Base-by-base conservation (phyloP, 495 filamentous ascomycete species). In the Hypoxylon crocopeplum region DNA sequence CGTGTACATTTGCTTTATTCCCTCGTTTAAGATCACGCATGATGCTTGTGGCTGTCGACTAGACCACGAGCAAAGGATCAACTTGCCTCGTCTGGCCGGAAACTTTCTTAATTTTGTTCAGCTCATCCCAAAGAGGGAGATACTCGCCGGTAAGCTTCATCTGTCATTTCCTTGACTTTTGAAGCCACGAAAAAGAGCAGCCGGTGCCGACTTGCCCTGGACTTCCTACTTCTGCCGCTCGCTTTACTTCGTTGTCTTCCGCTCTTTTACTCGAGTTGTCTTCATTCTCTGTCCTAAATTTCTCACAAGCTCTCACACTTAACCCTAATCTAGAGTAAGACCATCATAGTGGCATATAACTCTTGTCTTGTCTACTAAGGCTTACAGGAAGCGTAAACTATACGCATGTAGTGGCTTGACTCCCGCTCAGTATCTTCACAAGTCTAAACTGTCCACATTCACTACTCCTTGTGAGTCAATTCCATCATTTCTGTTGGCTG, bases 1-100 rank as follows among this genome's bases (percentile, higher is more conserved):
- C 7, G n/a, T 29, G 17, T 1, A 36, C 27, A n/a, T 29, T 59
- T 34, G 56, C 48, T 59, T 46, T 48, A 41, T 48, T 47, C 48
- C 27, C 11, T 59, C 42, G 30, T 48, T 48, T 20, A 25, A 29
- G 17, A 27, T 12, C 37, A 20, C 15, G 34, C 27, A 20, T 47
- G 41, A 19, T 16, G 29, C 7, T 10, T 40, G 48, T 52, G 41
- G 40, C 41, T 34, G 48, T 41, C 17, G 29, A 19, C 48, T 52
- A 59, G 34, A 59, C 24, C 16, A 7, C 10, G 19, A 19, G 7
- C 11, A 39, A 25, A n/a, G n/a, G n/a, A n/a, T n/a, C n/a, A n/a
- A n/a, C n/a, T 17, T 38, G 6, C 7, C 19, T 36, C 5, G 30
- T 27, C 12, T 34, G 33, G 21, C 21, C 6, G 34, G 47, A 38